phyloP scores from a whole-genome alignment of 257 asterid species.

The Fraxinus anomala region DNA sequence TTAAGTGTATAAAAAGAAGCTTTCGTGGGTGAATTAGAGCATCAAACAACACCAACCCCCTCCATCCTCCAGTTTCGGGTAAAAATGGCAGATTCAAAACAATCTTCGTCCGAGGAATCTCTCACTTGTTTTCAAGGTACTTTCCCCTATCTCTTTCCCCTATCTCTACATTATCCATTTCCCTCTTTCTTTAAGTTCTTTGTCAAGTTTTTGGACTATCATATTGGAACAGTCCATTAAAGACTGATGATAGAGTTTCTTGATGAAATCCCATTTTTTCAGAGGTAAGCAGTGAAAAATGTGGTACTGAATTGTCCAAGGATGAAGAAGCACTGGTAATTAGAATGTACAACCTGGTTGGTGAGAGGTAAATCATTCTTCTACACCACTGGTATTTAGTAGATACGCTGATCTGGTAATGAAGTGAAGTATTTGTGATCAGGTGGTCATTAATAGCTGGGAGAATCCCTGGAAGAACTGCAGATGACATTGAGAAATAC shows the following conservation, averaged over 20 bases:
- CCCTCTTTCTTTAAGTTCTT: no score
- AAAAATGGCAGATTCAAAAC: background rate
- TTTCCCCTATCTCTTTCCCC: no score
- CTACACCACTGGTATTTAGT: background rate
- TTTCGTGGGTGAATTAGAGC: background rate
- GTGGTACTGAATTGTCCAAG: background rate
- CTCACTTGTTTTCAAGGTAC: background rate
- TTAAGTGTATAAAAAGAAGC: background rate
- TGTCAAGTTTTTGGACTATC: no score
- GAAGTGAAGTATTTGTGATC: background rate
- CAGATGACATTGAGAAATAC: background rate
- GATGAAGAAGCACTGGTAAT: background rate
- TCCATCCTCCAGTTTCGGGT: background rate
- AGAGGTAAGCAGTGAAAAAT: background rate
- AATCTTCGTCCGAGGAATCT: background rate
- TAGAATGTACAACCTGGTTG: background rate
- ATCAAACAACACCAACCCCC: background rate
- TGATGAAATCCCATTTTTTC: background rate
- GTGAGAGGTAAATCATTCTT: background rate
- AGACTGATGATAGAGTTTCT: no score
- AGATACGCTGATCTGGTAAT: background rate
- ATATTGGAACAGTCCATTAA: background rate
- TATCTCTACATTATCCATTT: background rate
- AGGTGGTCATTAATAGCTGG: constrained; percentile 1
- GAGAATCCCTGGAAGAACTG: constrained; percentile 2